These are phyloP conservation scores for Colletotrichum costaricense DNA, from an alignment of 2,329 filamentous ascomycete species.

Conservation along the genomic window DNA sequence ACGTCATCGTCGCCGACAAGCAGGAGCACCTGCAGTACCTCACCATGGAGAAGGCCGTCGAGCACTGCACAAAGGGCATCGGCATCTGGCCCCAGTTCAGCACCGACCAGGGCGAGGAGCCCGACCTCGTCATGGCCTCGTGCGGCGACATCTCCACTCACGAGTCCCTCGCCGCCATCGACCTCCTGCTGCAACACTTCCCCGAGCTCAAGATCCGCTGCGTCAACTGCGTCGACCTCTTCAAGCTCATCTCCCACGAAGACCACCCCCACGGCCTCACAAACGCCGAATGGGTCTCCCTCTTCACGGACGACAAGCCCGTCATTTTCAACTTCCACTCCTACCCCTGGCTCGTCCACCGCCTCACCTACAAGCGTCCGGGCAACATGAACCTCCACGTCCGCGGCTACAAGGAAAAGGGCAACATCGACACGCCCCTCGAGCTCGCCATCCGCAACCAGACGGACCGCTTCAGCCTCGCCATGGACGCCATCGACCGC, in stretches of 20 bases:
- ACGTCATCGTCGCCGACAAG: slow-evolving; percentile 84
- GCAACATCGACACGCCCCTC: slow-evolving; percentile 84
- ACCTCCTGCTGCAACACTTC: slow-evolving; percentile 77
- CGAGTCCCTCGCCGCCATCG: slow-evolving; percentile 80
- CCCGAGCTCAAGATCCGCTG: slow-evolving; percentile 81
- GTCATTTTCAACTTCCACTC: slow-evolving; percentile 88
- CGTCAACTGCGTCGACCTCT: slow-evolving; percentile 84
- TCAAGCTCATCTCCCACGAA: slow-evolving; percentile 77
- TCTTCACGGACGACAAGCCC: slow-evolving; percentile 79
- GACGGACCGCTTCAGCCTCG: slow-evolving; percentile 81
- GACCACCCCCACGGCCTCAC: slow-evolving; percentile 81
- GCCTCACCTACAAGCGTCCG: slow-evolving; percentile 79
- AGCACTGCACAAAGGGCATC: slow-evolving; percentile 82
- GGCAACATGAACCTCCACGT: slow-evolving; percentile 77
- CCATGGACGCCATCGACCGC: slow-evolving; percentile 80
- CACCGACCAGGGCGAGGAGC: slow-evolving; percentile 75
- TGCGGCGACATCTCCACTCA: slow-evolving; percentile 81
- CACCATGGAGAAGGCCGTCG: slow-evolving; percentile 77
- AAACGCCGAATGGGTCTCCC: slow-evolving; percentile 72
- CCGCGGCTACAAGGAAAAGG: slow-evolving; percentile 85
- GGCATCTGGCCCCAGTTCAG: slow-evolving; percentile 84
- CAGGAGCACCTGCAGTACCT: slow-evolving; percentile 82
- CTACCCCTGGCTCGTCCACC: slow-evolving; percentile 84
- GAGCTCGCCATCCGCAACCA: slow-evolving; percentile 83
- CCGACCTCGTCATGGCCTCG: slow-evolving; percentile 80